These are phyloP conservation scores for Saccharomyces hybrid DNA, from an alignment of 1,139 yeast species.

Conservation along the genomic window DNA sequence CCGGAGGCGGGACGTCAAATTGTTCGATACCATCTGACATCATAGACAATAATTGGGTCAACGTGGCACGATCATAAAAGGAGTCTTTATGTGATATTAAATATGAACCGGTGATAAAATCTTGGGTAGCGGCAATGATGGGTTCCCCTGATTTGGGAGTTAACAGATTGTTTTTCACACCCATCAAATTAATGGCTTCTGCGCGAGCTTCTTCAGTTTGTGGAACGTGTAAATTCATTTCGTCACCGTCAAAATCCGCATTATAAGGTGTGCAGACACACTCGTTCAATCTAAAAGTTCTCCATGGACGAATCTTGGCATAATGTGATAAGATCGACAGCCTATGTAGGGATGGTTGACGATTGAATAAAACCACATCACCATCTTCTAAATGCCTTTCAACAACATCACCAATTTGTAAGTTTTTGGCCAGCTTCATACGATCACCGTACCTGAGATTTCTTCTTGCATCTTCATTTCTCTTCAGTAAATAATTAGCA, in stretches of 20 bases:
- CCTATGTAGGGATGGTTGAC: constrained; percentile 97
- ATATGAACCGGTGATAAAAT: constrained; percentile 94
- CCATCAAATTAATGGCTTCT: constrained; percentile 96
- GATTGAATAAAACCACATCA: constrained; percentile 88
- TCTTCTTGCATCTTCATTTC: constrained; percentile 77
- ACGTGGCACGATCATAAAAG: constrained; percentile 79
- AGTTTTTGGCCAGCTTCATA: constrained; percentile 62
- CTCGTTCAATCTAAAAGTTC: constrained; percentile 93
- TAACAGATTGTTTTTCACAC: constrained; percentile 86
- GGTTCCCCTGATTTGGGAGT: constrained; percentile 99
- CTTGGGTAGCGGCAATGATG: constrained; percentile 98
- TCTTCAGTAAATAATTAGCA: constrained; percentile 83
- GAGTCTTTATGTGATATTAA: constrained; percentile 89
- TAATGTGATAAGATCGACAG: constrained; percentile 90
- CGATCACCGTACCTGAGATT: constrained; percentile 87
- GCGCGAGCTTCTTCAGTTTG: constrained; percentile 99
- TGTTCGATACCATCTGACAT: constrained; percentile 90
- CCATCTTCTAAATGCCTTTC: constrained; percentile 98
- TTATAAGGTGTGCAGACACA: constrained; percentile 99
- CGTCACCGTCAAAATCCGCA: constrained; percentile 99
- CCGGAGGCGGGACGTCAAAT: constrained; percentile 92
- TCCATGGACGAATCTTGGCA: constrained; percentile 96
- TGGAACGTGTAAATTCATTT: constrained; percentile 98
- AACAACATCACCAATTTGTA: constrained; percentile 87
- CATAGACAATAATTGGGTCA: constrained; percentile 80